Percentiles rank a stretch among this genome's conserved stretches.
These are phyloP conservation scores for Starmerella powellii DNA, from an alignment of 805 yeast species.

Conservation along the genomic window DNA sequence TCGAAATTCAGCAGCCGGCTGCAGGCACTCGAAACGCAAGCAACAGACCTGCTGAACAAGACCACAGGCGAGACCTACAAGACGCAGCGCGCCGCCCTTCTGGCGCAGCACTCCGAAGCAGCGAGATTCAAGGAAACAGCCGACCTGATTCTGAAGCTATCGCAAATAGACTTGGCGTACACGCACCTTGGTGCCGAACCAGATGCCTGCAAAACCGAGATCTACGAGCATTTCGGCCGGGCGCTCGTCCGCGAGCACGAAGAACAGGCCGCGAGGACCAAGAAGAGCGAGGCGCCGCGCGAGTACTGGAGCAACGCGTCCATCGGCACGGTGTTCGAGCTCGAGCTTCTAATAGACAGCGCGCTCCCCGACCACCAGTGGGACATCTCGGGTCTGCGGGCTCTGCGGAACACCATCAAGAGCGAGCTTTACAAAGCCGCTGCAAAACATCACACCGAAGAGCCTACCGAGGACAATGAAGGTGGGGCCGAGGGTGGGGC, in stretches of 20 bases:
- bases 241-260: neutral
- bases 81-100: neutral
- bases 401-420: slow-evolving; percentile 5
- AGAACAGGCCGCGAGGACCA: neutral
- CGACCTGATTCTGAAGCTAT: neutral
- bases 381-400: slow-evolving; percentile 5
- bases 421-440: neutral
- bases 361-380: slow-evolving; percentile 4
- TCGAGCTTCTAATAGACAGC: slow-evolving; percentile 9
- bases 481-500: too few relatives aligned
- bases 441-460: neutral
- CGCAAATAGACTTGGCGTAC: slow-evolving; percentile 2
- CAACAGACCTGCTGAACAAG: neutral
- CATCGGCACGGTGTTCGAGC: slow-evolving; percentile 1
- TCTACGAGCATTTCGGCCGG: slow-evolving; percentile 7
- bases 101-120: neutral
- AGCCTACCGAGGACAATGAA: neutral
- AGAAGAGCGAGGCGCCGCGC: neutral
- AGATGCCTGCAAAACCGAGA: neutral
- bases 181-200: slow-evolving; percentile 6
- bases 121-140: neutral
- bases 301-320: neutral
- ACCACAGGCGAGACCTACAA: neutral
- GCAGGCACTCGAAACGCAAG: neutral
- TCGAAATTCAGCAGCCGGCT: neutral